Evolutionary conservation across 345 rosid species (phyloP).

Genomic region (Eucalyptus viminalis): DNA sequence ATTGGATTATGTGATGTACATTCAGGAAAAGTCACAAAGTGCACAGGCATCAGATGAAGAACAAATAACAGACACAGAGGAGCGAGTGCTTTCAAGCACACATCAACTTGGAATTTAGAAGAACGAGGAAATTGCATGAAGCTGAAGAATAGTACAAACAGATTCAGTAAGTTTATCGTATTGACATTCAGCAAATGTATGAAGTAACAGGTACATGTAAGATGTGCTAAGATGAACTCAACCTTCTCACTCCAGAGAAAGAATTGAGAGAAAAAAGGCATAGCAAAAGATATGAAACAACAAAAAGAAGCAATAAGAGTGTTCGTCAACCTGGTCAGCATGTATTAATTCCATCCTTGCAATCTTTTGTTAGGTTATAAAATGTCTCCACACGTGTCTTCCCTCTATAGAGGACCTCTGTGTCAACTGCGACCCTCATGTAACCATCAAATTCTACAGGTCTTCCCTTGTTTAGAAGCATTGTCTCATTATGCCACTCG

Average conservation of each 20-base stretch:
- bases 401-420: conserved; percentile 72
- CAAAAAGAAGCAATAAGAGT: not conserved
- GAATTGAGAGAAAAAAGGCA: not conserved
- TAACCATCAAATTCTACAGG: conserved; percentile 91
- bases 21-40: not conserved
- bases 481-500: conserved; percentile 93
- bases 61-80: not conserved
- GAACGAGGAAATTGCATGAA: not conserved
- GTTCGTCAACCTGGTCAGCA: conserved; percentile 36
- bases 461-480: conserved; percentile 48
- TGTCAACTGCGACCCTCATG: conserved; percentile 96
- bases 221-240: not conserved
- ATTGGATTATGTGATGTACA: not conserved
- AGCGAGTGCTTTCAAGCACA: not conserved
- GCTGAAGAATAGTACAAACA: not conserved
- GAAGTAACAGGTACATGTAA: not conserved
- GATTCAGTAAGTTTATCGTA: not conserved
- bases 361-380: conserved; percentile 72
- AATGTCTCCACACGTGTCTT: conserved; percentile 85
- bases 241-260: not conserved
- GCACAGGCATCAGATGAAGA: not conserved
- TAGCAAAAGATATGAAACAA: not conserved
- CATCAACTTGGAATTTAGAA: not conserved
- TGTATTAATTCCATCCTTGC: conserved; percentile 88
- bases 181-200: not conserved